A percentile compares a stretch with the other conserved stretches of the same genome.
Conservation (phyloP, 805 yeast species). For the Brettanomyces nanus region DNA sequence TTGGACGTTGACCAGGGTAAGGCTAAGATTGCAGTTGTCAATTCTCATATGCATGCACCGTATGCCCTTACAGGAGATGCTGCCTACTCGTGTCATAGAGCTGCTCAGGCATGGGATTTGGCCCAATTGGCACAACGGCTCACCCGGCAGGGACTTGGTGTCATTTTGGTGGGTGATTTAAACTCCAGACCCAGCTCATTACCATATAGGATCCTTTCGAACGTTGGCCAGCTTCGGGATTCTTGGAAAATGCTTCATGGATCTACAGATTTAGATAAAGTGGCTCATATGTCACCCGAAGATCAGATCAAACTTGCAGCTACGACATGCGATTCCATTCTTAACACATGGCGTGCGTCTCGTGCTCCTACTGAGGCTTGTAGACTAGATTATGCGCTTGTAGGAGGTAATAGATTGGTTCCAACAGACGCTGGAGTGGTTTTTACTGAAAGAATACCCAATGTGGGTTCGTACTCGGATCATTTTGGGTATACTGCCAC, state of each 20-base stretch:
- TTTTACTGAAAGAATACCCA: constrained; percentile 63
- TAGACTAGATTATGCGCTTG: constrained; percentile 82
- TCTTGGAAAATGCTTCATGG: constrained; percentile 75
- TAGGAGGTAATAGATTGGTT: constrained; percentile 45
- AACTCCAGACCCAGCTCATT: constrained; percentile 84
- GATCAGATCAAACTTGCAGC: constrained; percentile 71
- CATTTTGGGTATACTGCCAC: constrained; percentile 75
- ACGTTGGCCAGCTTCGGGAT: constrained; percentile 62
- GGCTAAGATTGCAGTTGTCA: constrained; percentile 66
- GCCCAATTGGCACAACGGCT: constrained; percentile 56
- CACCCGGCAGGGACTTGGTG: constrained; percentile 70
- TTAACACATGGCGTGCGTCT: constrained; percentile 77
- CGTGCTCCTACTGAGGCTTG: constrained; percentile 63
- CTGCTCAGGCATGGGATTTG: constrained; percentile 96
- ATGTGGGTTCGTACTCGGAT: constrained; percentile 76
- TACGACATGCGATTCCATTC: constrained; percentile 78
- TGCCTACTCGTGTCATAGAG: constrained; percentile 80
- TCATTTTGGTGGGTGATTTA: constrained; percentile 86
- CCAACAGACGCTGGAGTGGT: constrained; percentile 61
- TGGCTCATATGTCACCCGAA: constrained; percentile 40
- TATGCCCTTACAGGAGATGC: constrained; percentile 79
- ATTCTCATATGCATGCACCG: constrained; percentile 97
- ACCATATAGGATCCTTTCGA: constrained; percentile 66
- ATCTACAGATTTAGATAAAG: constrained; percentile 29
- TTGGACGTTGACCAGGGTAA: constrained; percentile 42